Evolutionary conservation across 257 asterid species (phyloP), one percentile per base, ranked within the genome.

Genomic region (Solanum tarapatanum): DNA sequence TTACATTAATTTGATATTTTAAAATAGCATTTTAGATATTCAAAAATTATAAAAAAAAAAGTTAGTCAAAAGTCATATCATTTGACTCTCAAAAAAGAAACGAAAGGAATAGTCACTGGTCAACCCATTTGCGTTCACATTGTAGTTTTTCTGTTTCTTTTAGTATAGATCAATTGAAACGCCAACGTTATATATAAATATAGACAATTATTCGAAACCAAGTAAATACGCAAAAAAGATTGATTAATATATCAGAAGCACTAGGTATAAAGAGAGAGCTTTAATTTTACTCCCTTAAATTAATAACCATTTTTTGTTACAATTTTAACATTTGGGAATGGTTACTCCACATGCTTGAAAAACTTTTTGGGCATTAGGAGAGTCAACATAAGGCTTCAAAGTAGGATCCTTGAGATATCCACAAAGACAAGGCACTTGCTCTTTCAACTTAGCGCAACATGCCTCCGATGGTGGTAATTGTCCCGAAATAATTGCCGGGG

Each of bases 401-500:
- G 5, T 70, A 24, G 91, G 92, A 55, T 90, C 45, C 26, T 32
- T 85, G 24, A 82, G 3, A 21, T 90, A 90, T 12, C 85, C 87
- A 68, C 91, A 90, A 62, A 90, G 88, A 87, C 90, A 87, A 21
- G 76, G 90, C 14, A 28, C 21, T 39, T 90, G 92, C 68, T 85
- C 86, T 60, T 43, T 83, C 66, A 90, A 80, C 30, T 83, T 87
- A 14, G 32, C 48, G 37, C 92, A 90, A 45, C 92, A 90, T 2
- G 35, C 41, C 2, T 7, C 2, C 5, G 88, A 55, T 1, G 91
- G 90, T 17, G 82, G 66, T 17, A 70, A 90, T 2, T 19, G 3
- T 0, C 28, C 2, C 7, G 83, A 51, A 1, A 55, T 17, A 69
- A 90, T 77, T 1, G 88, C 90, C 2, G 33, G 24, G 5, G 41